Percentiles rank a stretch among this genome's conserved stretches.
Evolutionary conservation across 257 asterid genomes (phyloP).

Genomic region (Solanum chaucha): DNA sequence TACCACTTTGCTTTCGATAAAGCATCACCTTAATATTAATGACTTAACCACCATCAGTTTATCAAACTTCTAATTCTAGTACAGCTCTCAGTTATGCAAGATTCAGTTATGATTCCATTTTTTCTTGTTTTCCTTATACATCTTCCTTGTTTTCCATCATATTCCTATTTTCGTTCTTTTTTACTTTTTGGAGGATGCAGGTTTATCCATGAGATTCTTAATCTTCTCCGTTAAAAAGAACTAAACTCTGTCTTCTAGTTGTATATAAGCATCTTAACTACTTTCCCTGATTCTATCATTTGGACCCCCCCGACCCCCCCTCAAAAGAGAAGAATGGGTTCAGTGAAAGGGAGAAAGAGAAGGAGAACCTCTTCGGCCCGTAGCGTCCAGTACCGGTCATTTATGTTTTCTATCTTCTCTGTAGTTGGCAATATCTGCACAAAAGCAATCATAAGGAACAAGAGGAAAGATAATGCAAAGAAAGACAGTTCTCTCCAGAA

Average conservation of each 20-base stretch:
- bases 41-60: background rate
- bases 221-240: background rate
- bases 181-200: background rate
- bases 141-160: background rate
- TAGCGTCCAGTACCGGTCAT: background rate
- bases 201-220: background rate
- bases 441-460: background rate
- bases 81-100: background rate
- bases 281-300: background rate
- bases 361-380: background rate
- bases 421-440: background rate
- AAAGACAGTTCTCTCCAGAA: background rate
- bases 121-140: background rate
- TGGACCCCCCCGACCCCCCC: background rate
- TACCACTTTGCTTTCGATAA: background rate
- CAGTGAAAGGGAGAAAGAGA: background rate
- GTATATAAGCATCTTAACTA: background rate
- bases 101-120: background rate
- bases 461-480: background rate
- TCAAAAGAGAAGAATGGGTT: background rate
- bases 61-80: background rate
- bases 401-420: background rate
- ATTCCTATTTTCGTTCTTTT: background rate
- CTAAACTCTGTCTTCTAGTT: background rate
- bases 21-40: background rate